Conservation (phyloP, 2,329 filamentous ascomycete genomes). For the Xylaria sp. region DNA sequence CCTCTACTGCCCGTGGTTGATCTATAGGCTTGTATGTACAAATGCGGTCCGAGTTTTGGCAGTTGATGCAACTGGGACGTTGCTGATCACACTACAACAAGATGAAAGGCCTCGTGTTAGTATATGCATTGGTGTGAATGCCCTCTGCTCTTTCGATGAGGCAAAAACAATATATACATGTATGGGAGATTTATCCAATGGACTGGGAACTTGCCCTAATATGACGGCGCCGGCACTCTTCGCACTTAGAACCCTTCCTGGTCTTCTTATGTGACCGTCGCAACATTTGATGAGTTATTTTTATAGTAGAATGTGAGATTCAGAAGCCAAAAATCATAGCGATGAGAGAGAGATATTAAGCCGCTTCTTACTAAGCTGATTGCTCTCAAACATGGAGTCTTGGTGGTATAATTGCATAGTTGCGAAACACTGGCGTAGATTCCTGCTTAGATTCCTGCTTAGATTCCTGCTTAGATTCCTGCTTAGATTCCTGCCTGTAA, state of each 20-base stretch:
- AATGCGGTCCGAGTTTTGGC: slow-evolving; percentile 20
- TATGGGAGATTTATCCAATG: not conserved
- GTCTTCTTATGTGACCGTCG: slow-evolving; percentile 26
- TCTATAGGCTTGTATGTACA: slow-evolving; percentile 17
- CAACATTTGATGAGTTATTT: slow-evolving; percentile 4
- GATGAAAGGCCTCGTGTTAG: slow-evolving; percentile 2
- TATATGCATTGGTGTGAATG: not conserved
- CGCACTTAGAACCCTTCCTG: slow-evolving; percentile 25
- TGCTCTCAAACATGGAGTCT: too few species aligned
- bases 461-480: too few species aligned
- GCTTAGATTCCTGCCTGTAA: too few species aligned
- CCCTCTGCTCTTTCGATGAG: too few species aligned
- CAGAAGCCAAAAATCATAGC: not conserved
- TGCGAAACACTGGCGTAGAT: too few species aligned
- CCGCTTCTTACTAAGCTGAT: too few species aligned
- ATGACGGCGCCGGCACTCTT: slow-evolving; percentile 25
- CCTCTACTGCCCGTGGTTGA: not conserved
- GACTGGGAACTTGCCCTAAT: slow-evolving; percentile 24
- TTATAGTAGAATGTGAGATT: not conserved
- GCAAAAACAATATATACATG: not conserved
- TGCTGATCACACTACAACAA: slow-evolving; percentile 22
- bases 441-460: too few species aligned
- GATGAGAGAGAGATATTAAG: too few species aligned
- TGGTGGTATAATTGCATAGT: too few species aligned
- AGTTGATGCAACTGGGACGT: slow-evolving; percentile 23